phyloP scores from a whole-genome alignment of 495 filamentous ascomycete genomes.

The Penicillium steckii region DNA sequence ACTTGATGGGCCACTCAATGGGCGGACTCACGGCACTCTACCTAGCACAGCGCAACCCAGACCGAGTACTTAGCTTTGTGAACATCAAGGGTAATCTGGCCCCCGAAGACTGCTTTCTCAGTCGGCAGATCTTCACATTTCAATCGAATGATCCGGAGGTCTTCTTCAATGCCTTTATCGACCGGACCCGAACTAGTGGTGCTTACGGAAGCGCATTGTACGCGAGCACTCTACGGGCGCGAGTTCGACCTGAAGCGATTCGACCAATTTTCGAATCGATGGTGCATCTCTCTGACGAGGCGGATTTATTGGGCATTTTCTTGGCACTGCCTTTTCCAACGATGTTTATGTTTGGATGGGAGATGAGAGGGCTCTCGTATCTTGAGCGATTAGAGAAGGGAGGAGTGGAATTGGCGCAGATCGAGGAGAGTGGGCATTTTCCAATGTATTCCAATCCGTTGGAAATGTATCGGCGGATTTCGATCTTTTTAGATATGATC shows the following conservation, averaged over 20 bases:
- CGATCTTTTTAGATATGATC: slow-evolving; percentile 15
- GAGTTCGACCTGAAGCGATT: slow-evolving; percentile 19
- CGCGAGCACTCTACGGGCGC: slow-evolving; percentile 20
- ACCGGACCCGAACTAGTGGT: slow-evolving; percentile 12
- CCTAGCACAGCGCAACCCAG: slow-evolving; percentile 15
- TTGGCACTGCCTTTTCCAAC: slow-evolving; percentile 16
- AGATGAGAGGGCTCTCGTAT: slow-evolving; percentile 25
- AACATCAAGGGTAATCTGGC: slow-evolving; percentile 32
- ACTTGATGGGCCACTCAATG: slow-evolving; percentile 32
- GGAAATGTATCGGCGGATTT: slow-evolving; percentile 27
- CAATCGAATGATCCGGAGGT: slow-evolving; percentile 14
- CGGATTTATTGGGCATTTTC: slow-evolving; percentile 21
- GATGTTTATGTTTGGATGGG: slow-evolving; percentile 32
- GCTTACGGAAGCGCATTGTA: slow-evolving; percentile 22
- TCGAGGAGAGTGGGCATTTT: slow-evolving; percentile 26
- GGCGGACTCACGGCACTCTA: slow-evolving; percentile 26
- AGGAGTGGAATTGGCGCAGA: slow-evolving; percentile 28
- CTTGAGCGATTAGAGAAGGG: slow-evolving; percentile 14
- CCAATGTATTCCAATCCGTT: slow-evolving; percentile 35
- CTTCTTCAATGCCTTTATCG: slow-evolving; percentile 27
- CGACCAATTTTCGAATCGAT: slow-evolving; percentile 28
- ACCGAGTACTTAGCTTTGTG: slow-evolving; percentile 27
- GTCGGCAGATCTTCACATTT: slow-evolving; percentile 26
- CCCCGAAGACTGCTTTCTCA: slow-evolving; percentile 33
- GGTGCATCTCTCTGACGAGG: slow-evolving; percentile 27